These are phyloP conservation scores for Lodderomyces margitis DNA, from an alignment of 1,139 yeast species.

Conservation along the genomic window DNA sequence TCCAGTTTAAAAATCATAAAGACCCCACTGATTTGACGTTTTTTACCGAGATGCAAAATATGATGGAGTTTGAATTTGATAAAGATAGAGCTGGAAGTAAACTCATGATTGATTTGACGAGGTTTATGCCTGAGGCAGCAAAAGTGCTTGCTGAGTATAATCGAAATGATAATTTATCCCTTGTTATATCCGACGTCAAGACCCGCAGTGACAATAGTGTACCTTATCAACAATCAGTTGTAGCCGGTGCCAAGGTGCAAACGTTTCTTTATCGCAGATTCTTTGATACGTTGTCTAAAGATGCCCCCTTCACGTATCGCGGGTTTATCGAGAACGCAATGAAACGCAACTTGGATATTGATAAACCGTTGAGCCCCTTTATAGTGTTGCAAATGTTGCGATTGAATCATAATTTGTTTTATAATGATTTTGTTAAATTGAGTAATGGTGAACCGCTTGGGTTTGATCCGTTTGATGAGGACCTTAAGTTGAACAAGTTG, in stretches of 20 bases:
- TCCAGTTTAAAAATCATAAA: constrained; percentile 23
- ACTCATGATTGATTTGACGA: constrained; percentile 22
- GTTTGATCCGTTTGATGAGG: constrained; percentile 36
- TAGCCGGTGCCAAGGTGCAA: constrained; percentile 52
- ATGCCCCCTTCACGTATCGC: constrained; percentile 23
- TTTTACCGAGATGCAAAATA: background rate
- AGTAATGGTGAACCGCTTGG: constrained; percentile 48
- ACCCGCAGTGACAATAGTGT: constrained; percentile 44
- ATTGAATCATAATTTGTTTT: constrained; percentile 30
- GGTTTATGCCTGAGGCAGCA: constrained; percentile 17
- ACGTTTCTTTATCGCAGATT: constrained; percentile 54
- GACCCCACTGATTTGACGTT: constrained; percentile 9
- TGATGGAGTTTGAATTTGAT: constrained; percentile 10
- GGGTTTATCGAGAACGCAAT: constrained; percentile 45
- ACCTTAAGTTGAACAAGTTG: constrained; percentile 4
- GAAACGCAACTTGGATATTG: constrained; percentile 45
- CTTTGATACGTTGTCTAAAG: constrained; percentile 33
- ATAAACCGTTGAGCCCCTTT: constrained; percentile 45
- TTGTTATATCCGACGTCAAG: constrained; percentile 54
- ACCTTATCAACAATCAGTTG: constrained; percentile 49
- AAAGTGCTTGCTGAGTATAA: constrained; percentile 19
- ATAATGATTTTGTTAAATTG: constrained; percentile 44
- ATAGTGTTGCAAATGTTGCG: constrained; percentile 36
- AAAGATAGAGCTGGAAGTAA: constrained; percentile 9
- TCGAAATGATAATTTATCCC: constrained; percentile 17